Evolutionary conservation across 2,329 filamentous ascomycete genomes (phyloP), one percentile per base, ranked within the genome.

Genomic region (Proliferodiscus dingleyae): DNA sequence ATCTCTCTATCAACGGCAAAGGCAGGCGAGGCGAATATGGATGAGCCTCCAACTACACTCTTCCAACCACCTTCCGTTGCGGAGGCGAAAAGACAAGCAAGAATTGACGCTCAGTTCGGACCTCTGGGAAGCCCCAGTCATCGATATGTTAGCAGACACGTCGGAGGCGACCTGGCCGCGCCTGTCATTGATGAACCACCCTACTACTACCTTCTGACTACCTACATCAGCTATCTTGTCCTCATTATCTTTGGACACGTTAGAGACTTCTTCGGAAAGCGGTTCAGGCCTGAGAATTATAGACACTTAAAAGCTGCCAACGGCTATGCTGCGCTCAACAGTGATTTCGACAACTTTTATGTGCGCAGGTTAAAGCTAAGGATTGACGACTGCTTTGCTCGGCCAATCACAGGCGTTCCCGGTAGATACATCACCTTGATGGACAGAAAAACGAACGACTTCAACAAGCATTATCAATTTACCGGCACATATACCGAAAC

Each of bases 281-380:
- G 87, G 51, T 96, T 98, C 70, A 85, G 85, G 64, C 81, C 89
- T 66, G 85, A 89, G 61, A 65, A 75, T 47, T 97, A 97, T 68
- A 83, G 81, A 62, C 85, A 93, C 59, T 73, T 97, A 61, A 86
- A 86, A 64, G 78, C 85, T 29, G 78, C 81, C 55, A 88, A 95
- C 64, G 93, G 93, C 52, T 97, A 95, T 63, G 93, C 91, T 9
- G 89, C 93, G 2, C 76, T 98, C 54, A 97, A 96, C 68, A 94
- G 89, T 61, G 93, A 98, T 68, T 98, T 98, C 64, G 93, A 98
- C 73, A 97, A 91, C 68, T 98, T 98, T 68, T 98, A 98, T 69
- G 88, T 91, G 46, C 81, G 93, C 46, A 79, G 93, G 50, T 69
- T 98, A 63, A 97, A 98, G 75, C 79, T 89, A 72, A 83, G 93